phyloP scores from a whole-genome alignment of 495 filamentous ascomycete species.

The Trypethelium eluteriae region DNA sequence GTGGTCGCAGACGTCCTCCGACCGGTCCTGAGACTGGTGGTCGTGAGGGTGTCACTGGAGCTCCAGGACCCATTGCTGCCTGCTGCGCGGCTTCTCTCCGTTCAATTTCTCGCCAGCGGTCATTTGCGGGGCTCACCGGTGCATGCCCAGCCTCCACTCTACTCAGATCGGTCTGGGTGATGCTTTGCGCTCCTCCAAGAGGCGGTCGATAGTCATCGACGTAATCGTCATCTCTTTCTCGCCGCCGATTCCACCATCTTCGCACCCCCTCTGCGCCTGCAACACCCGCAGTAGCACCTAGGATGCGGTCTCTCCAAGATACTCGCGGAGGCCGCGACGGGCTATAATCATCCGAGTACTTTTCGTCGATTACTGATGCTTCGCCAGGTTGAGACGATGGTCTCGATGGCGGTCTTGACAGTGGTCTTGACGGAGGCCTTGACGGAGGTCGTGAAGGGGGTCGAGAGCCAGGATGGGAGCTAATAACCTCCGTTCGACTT shows the following conservation, averaged over 20 bases:
- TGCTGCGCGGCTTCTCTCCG: slow-evolving; percentile 17
- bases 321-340: slow-evolving; percentile 14
- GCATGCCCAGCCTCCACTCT: slow-evolving; percentile 36
- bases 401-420: neutral
- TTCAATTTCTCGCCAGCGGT: slow-evolving; percentile 36
- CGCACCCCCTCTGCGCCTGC: slow-evolving; percentile 60
- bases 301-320: slow-evolving; percentile 53
- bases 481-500: slow-evolving; percentile 22
- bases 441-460: slow-evolving; percentile 17
- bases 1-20: neutral
- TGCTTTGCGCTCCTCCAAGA: slow-evolving; percentile 26
- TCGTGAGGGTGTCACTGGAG: neutral
- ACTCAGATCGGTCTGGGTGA: slow-evolving; percentile 35
- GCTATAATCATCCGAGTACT: slow-evolving; percentile 25
- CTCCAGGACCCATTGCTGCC: slow-evolving; percentile 12
- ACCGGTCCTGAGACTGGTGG: neutral
- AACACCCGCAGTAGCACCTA: slow-evolving; percentile 58
- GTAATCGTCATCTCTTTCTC: slow-evolving; percentile 53
- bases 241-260: slow-evolving; percentile 54
- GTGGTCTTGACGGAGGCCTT: slow-evolving; percentile 6
- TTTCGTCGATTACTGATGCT: slow-evolving; percentile 23
- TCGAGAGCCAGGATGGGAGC: slow-evolving; percentile 27
- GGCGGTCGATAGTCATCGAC: slow-evolving; percentile 38
- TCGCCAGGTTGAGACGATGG: neutral
- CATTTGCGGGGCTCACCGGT: slow-evolving; percentile 32